Conservation (phyloP, 2,329 filamentous ascomycete species). For the Penicillium sp. region DNA sequence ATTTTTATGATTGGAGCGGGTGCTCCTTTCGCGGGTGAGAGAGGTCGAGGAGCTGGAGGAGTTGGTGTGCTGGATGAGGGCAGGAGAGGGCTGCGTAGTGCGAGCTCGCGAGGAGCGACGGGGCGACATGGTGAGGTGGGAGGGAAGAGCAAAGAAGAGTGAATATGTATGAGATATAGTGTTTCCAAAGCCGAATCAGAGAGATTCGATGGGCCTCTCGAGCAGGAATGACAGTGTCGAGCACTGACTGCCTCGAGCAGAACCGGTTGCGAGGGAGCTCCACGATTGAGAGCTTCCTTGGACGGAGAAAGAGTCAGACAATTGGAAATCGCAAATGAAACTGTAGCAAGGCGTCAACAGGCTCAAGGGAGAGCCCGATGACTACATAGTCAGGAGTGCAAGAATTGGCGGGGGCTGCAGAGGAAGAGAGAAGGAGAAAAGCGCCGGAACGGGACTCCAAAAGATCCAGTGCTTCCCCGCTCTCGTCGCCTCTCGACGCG, state of each 20-base stretch:
- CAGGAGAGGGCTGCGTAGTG: constrained; percentile 62
- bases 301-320: constrained; percentile 20
- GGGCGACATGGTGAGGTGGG: constrained; percentile 54
- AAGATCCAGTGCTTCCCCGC: constrained; percentile 30
- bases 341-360: constrained; percentile 26
- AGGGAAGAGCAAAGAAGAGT: background rate
- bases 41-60: constrained; percentile 66
- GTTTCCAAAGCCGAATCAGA: background rate
- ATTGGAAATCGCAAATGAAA: constrained; percentile 27
- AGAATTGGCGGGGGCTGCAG: constrained; percentile 29
- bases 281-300: constrained; percentile 24
- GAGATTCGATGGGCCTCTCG: background rate
- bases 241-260: constrained; percentile 8
- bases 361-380: constrained; percentile 31
- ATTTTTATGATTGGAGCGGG: constrained; percentile 66
- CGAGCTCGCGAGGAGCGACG: constrained; percentile 90
- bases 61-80: constrained; percentile 70
- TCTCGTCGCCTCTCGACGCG: constrained; percentile 25
- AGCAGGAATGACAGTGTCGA: constrained; percentile 8
- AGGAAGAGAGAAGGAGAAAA: constrained; percentile 31
- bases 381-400: constrained; percentile 40
- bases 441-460: constrained; percentile 31
- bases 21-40: constrained; percentile 70
- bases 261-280: constrained; percentile 23
- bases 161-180: background rate